A percentile compares a stretch with the other conserved stretches of the same genome.
phyloP scores from a whole-genome alignment of 148 eudicot genomes.

The Rhododendron molle region DNA sequence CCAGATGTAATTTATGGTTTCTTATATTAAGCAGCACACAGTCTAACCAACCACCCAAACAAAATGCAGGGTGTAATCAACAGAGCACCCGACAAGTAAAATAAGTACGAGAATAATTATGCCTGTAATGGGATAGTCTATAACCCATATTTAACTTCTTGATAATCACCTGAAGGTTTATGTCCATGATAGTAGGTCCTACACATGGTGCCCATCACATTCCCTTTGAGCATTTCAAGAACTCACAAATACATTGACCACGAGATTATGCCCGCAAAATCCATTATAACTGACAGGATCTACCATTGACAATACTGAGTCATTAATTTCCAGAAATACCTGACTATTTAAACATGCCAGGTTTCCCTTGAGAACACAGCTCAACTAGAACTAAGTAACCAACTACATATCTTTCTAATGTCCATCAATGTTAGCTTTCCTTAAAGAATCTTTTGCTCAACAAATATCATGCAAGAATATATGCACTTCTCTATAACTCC shows the following conservation, averaged over 20 bases:
- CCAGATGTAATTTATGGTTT: neutral
- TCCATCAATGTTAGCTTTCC: neutral
- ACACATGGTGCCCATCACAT: conserved; percentile 5
- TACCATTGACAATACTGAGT: neutral
- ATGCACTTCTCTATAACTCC: too few relatives aligned
- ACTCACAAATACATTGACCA: neutral
- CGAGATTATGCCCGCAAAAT: neutral
- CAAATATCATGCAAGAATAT: neutral
- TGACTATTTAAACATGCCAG: neutral
- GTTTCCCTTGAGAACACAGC: neutral
- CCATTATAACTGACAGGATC: neutral
- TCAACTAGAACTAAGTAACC: neutral
- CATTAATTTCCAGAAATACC: neutral
- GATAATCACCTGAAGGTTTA: neutral
- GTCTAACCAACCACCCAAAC: neutral
- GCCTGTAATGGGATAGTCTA: neutral
- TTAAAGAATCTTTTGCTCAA: neutral
- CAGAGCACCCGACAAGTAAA: neutral
- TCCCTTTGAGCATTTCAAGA: neutral
- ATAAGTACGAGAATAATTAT: neutral
- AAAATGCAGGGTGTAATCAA: neutral
- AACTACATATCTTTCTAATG: neutral
- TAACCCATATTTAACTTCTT: neutral
- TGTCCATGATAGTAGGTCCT: neutral
- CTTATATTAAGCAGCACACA: neutral